These are phyloP conservation scores for Petunia secreta DNA, from an alignment of 257 asterid genomes.

Conservation along the genomic window DNA sequence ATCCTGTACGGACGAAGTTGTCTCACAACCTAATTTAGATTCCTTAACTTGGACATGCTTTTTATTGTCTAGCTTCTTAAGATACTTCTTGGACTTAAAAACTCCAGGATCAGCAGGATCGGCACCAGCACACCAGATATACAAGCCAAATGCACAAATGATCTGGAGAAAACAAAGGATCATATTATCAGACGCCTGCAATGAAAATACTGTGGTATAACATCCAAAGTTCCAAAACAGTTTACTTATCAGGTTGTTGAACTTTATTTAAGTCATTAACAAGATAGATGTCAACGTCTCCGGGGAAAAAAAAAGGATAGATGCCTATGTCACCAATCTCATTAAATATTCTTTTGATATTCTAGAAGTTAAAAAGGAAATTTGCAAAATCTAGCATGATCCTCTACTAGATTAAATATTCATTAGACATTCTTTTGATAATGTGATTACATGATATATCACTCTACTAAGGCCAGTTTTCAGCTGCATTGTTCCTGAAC, in stretches of 20 bases:
- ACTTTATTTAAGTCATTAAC: not conserved
- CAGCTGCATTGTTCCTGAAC: not conserved
- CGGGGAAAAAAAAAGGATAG: too few relatives aligned
- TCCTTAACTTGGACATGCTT: conserved; percentile 42
- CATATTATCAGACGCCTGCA: not conserved
- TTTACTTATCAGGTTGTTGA: not conserved
- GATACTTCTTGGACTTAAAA: conserved; percentile 81
- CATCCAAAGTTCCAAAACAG: not conserved
- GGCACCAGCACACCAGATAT: conserved; percentile 93
- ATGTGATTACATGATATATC: not conserved
- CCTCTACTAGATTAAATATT: too few relatives aligned
- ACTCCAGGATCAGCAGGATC: conserved; percentile 98
- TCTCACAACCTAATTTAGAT: conserved; percentile 66
- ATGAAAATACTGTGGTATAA: not conserved
- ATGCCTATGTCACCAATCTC: not conserved
- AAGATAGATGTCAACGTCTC: too few relatives aligned
- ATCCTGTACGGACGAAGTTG: conserved; percentile 58
- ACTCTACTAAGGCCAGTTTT: not conserved
- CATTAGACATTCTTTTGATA: not conserved
- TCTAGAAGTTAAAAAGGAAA: not conserved
- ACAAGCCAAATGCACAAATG: conserved; percentile 70
- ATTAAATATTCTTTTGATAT: not conserved
- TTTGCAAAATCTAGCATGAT: not conserved
- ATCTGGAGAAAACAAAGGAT: conserved; percentile 53
- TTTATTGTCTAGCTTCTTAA: conserved; percentile 52